Evolutionary conservation across 2,329 filamentous ascomycete species (phyloP).

Genomic region (Neofusicoccum sp.): DNA sequence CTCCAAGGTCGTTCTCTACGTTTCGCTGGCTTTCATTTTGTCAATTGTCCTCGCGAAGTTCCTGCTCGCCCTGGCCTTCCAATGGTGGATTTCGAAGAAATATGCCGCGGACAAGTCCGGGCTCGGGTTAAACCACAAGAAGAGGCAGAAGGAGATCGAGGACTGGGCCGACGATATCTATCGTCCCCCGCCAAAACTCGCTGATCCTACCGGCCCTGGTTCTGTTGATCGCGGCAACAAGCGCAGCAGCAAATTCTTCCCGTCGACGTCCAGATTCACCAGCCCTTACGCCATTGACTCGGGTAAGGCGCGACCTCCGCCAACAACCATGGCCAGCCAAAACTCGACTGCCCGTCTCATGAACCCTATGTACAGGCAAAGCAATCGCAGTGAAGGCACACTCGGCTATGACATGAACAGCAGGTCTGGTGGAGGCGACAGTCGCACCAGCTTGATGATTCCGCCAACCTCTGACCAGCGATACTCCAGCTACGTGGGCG

Average conservation of each 20-base stretch:
- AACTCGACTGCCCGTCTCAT: conserved; percentile 70
- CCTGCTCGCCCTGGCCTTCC: conserved; percentile 82
- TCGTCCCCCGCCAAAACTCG: conserved; percentile 77
- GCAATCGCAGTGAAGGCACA: conserved; percentile 58
- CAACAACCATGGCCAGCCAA: conserved; percentile 95
- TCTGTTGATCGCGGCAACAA: conserved; percentile 69
- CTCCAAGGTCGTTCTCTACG: conserved; percentile 93
- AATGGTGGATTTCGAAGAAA: conserved; percentile 89
- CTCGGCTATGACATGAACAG: conserved; percentile 41
- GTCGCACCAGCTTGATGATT: conserved; percentile 44
- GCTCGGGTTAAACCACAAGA: conserved; percentile 73
- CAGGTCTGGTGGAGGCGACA: conserved; percentile 31
- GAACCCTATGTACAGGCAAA: conserved; percentile 68
- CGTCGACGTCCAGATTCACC: conserved; percentile 91
- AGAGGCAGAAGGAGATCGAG: conserved; percentile 89
- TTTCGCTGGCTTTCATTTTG: conserved; percentile 87
- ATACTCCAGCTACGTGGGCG: conserved; percentile 55
- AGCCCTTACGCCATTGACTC: conserved; percentile 78
- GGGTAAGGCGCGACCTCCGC: conserved; percentile 51
- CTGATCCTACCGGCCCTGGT: conserved; percentile 61
- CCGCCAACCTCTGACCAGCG: conserved; percentile 45
- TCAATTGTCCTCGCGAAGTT: conserved; percentile 86
- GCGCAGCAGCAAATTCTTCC: conserved; percentile 79
- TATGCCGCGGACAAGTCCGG: conserved; percentile 86
- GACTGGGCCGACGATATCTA: conserved; percentile 99